phyloP scores from a whole-genome alignment of 2,329 filamentous ascomycete species.

The Epicoccum sorghinum region DNA sequence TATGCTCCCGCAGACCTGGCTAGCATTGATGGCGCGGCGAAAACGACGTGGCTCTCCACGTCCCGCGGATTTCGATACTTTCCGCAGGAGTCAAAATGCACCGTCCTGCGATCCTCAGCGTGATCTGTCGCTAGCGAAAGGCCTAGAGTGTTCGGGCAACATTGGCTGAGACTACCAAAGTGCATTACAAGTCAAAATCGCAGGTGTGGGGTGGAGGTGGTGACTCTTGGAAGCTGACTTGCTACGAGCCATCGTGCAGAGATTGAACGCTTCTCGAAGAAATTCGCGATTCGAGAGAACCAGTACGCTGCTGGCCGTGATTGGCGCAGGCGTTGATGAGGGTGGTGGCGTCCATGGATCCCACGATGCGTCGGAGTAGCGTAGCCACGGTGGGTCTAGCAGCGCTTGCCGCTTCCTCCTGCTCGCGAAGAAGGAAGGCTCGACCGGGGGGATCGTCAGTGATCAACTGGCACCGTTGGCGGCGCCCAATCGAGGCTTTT shows the following conservation, averaged over 20 bases:
- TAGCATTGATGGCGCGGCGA: conserved; percentile 27
- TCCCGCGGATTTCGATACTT: conserved; percentile 29
- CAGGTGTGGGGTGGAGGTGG: conserved; percentile 1
- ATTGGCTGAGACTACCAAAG: conserved; percentile 1
- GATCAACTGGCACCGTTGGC: conserved; percentile 13
- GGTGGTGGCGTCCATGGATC: conserved; percentile 16
- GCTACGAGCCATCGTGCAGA: conserved; percentile 28
- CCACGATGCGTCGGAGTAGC: conserved; percentile 21
- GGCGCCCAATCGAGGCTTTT: conserved; percentile 10
- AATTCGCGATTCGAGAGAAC: conserved; percentile 11
- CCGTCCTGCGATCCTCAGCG: conserved; percentile 12
- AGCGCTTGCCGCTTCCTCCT: conserved; percentile 11
- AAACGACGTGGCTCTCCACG: conserved; percentile 41
- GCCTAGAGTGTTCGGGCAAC: conserved; percentile 11
- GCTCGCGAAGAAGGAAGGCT: conserved; percentile 21
- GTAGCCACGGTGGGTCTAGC: conserved; percentile 18
- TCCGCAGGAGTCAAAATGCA: conserved; percentile 23
- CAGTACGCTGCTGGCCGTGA: conserved; percentile 12
- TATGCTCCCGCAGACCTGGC: conserved; percentile 17
- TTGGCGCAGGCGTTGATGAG: conserved; percentile 26
- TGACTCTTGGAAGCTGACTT: conserved; percentile 5
- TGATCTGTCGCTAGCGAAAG: conserved; percentile 24
- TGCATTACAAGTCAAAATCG: not conserved
- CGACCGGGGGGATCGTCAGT: conserved; percentile 16
- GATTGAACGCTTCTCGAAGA: conserved; percentile 19